Base-by-base conservation (phyloP, 2,329 filamentous ascomycete genomes). In the Colletotrichum orbiculare region DNA sequence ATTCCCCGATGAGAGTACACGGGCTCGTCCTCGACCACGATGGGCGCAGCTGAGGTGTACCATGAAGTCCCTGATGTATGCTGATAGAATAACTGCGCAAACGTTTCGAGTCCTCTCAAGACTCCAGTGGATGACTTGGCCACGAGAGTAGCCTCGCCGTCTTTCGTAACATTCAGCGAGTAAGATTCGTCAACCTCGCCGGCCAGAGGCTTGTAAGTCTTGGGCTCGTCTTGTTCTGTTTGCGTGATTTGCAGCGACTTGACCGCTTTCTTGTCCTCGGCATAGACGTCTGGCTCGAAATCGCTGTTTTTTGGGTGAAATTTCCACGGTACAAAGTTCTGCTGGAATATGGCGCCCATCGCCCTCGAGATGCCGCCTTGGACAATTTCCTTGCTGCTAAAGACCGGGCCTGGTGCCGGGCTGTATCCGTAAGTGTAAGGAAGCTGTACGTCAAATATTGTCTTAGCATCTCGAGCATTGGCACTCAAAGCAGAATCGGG, bases 281-380 rank as follows among this genome's bases (percentile, higher is more conserved):
- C 71, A 25, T 74, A 71, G 8, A 79, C 74, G 8, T 77, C 75
- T 1, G 93, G 92, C 76, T 95, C 91, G 68, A 87, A 91, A 45
- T 85, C 72, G 60, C 85, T 83, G 69, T 88, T 83, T 39, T 90
- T 86, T 33, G 85, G 83, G 68, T 91, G 85, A 60, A 96, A 86
- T 78, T 90, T 93, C 92, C 92, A 96, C 0, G 93, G 92, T 13
- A 93, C 85, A 67, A 94, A 88, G 70, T 86, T 88, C 64, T 89
- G 80, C 34, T 85, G 78, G 76, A 94, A 91, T 60, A 95, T 87
- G 62, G 84, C 86, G 33, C 83, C 76, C 68, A 89, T 79, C 9
- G 90, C 83, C 50, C 90, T 85, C n/a, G 83, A 81, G 17, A 90
- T 78, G 37, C 81, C 88, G 34, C 79, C 83, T 69, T 82, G 79